Evolutionary conservation across 352 stramenopile genomes (phyloP), one percentile per base, ranked within the genome.

Genomic region (Pythium phragmiticola): DNA sequence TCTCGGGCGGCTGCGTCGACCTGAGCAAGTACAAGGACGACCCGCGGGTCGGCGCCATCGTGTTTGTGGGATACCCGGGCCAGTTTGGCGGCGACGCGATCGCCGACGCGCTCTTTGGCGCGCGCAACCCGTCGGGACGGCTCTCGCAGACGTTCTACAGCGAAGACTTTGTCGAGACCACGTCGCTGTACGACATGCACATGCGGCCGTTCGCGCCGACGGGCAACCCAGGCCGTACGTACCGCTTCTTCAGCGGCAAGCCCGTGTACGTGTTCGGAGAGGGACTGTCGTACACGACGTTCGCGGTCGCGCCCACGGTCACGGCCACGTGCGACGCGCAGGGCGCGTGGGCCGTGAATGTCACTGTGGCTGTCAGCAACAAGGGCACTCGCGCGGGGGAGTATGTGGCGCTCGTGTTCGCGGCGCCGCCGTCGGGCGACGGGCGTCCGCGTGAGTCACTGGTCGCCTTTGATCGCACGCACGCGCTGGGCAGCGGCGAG

Each of bases 101-200:
- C 28, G 77, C 84, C 0, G 72, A 93, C n/a, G 78, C 92, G 50
- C 57, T 96, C 7, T 93, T 94, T 65, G 87, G 88, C 0, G 66
- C 60, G 9, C 78, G 78, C 33, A 94, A 90, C 33, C 86, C 86
- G 14, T 79, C 78, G 8, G 88, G 80, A 11, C 72, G 70, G 21
- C 76, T 94, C 37, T 65, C 84, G 23, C 80, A 92, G 49, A 94
- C 84, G 28, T 88, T 96, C 34, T 92, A 90, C 60, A 65, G 69
- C 12, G 70, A 69, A 9, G 70, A 77, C 5, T 91, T 83, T 28
- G 65, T 76, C 16, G 61, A 84, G 52, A 37, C 49, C 12, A 68
- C 88, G 47, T 82, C 80, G 21, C 78, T 92, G 43, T 88, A 82
- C 62, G 85, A 94, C 63, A 92, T 93, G 77, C 79, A 92, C 79